phyloP scores from a whole-genome alignment of 441 rosid genomes.

The Manihot esculenta region DNA sequence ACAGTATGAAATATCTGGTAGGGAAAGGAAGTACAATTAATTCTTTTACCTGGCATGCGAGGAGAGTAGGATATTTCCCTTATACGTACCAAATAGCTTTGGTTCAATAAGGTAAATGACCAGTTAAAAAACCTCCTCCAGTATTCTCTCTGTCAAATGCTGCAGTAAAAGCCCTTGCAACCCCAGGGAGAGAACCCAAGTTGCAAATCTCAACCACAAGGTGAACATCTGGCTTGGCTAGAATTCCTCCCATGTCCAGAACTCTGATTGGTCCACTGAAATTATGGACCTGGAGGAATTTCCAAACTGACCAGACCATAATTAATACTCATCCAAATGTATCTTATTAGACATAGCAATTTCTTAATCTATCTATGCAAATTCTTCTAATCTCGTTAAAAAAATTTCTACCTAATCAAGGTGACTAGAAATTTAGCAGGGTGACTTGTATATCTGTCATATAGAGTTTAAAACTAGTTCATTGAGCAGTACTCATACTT shows the following conservation, averaged over 20 bases:
- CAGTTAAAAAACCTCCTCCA: constrained; percentile 91
- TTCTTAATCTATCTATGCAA: background rate
- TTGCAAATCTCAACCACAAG: constrained; percentile 86
- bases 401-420: background rate
- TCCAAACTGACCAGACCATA: background rate
- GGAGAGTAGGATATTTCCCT: constrained; percentile 96
- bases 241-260: constrained; percentile 59
- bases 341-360: background rate
- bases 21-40: constrained; percentile 34
- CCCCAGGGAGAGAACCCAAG: constrained; percentile 87
- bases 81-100: constrained; percentile 70
- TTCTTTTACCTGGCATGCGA: constrained; percentile 65
- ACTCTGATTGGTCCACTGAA: constrained; percentile 80
- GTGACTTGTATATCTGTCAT: background rate
- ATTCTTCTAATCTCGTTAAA: background rate
- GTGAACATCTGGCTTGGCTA: constrained; percentile 78
- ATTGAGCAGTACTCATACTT: constrained; percentile 29
- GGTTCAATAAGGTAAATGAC: constrained; percentile 43
- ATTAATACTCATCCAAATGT: background rate
- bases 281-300: constrained; percentile 61
- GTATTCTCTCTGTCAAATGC: constrained; percentile 78
- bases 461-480: background rate
- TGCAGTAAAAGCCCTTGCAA: constrained; percentile 90
- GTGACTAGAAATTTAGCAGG: background rate
- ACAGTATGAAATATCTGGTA: too few relatives aligned